Evolutionary conservation across 371 early-diverging fungal genomes (phyloP), one percentile per base, ranked within the genome.

Genomic region (Circinella minor): DNA sequence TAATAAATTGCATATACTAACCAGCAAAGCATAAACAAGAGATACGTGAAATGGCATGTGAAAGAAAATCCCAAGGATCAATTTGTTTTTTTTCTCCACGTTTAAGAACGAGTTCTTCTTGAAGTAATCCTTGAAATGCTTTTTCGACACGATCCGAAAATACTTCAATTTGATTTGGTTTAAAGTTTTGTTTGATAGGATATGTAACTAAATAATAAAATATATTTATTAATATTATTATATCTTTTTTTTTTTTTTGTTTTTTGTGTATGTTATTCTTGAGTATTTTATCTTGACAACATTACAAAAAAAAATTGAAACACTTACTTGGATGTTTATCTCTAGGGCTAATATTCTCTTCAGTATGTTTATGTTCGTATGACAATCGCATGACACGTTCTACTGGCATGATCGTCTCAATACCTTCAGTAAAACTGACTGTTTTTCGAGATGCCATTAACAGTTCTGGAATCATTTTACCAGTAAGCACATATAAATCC

Each of bases 111-210:
- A 81, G 38, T 9, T 74, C 69, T 20, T 72, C 63, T 2, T 70
- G 36, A 4, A 81, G 49, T 3, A 59, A 57, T 9, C n/a, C 46
- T 17, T 71, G 51, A 10, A 79, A 64, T n/a, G 68, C 72, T 4
- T 63, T 63, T 60, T 74, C 62, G 20, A 81, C 77, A 11, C 81
- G 77, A 4, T 72, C 73, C 4, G 79, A 75, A 54, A 77, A 81
- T 11, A 77, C 69, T 36, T 65, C 69, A 18, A 81, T 70, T 59
- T 75, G 72, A n/a, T 78, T 17, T 37, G 74, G 69, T 43, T 75
- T 79, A 46, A 79, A 79, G 46, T 81, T 78, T 27, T 81, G 75
- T 36, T 74, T 75, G 38, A 81, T 69, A n/a, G 76, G 72, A 49
- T 75, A 74, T 6, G 70, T 36, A 34, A 75, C 76, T 74, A 36